These are phyloP conservation scores for Fomitopsis pinicola DNA, from an alignment of 1,284 basidiomycete genomes.

Conservation along the genomic window DNA sequence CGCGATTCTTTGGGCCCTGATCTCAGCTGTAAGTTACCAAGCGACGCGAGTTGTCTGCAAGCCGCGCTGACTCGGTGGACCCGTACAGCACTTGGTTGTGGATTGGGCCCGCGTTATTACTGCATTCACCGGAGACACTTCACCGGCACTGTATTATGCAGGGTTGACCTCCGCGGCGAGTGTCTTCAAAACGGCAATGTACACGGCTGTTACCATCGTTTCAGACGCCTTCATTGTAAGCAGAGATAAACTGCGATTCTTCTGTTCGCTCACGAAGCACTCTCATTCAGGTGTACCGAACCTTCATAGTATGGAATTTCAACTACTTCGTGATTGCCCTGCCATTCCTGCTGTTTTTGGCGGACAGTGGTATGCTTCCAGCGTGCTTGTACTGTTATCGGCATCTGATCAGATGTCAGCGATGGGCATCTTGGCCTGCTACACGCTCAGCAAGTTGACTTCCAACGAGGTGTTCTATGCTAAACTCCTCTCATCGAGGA, in stretches of 20 bases:
- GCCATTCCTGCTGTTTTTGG: not conserved
- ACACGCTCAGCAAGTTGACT: not conserved
- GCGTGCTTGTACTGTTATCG: too few relatives aligned
- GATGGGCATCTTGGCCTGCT: not conserved
- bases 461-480: not conserved
- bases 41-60: too few relatives aligned
- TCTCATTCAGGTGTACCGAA: not conserved
- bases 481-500: not conserved
- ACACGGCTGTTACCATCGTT: not conserved
- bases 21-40: too few relatives aligned
- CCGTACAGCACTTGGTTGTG: not conserved
- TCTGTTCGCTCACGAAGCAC: not conserved
- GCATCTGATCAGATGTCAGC: not conserved
- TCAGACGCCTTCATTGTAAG: constrained; percentile 1
- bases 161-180: not conserved
- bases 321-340: not conserved
- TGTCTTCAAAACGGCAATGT: not conserved
- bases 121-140: not conserved
- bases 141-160: not conserved
- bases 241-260: not conserved
- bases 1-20: too few relatives aligned
- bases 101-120: not conserved
- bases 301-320: not conserved
- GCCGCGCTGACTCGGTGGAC: too few relatives aligned
- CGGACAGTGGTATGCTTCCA: not conserved